Evolutionary conservation across 805 yeast species (phyloP).

Genomic region (Spathaspora arborariae): DNA sequence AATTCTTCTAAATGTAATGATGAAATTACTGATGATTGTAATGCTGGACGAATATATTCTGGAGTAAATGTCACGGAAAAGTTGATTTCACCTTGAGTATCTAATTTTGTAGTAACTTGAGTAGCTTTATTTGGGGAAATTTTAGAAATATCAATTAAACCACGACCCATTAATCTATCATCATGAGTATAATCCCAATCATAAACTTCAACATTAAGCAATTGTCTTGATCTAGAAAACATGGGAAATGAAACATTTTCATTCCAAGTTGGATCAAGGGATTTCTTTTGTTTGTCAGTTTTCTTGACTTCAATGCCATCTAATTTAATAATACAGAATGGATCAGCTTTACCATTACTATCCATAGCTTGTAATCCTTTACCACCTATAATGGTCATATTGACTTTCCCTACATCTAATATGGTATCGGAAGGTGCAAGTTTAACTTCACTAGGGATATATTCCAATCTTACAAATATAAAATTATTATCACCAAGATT

Average conservation of each 20-base stretch:
- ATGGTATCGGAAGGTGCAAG: constrained; percentile 59
- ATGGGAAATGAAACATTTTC: constrained; percentile 58
- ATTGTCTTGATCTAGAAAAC: constrained; percentile 57
- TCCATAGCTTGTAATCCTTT: constrained; percentile 56
- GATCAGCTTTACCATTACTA: constrained; percentile 76
- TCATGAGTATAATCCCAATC: constrained; percentile 82
- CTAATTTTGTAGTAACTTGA: constrained; percentile 46
- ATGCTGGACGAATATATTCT: constrained; percentile 61
- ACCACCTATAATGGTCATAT: constrained; percentile 56
- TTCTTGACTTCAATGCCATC: constrained; percentile 54
- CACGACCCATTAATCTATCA: constrained; percentile 57
- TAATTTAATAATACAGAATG: constrained; percentile 50
- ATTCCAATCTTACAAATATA: constrained; percentile 52
- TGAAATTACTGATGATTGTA: constrained; percentile 30
- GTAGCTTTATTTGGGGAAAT: constrained; percentile 45
- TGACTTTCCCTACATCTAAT: constrained; percentile 62
- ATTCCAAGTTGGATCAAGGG: constrained; percentile 74
- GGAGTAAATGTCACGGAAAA: constrained; percentile 57
- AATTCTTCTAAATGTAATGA: constrained; percentile 38
- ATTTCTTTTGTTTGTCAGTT: constrained; percentile 61
- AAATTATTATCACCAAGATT: constrained; percentile 36
- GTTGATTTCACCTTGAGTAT: constrained; percentile 63
- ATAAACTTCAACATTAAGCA: constrained; percentile 46
- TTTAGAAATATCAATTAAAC: constrained; percentile 45
- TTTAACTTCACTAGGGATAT: constrained; percentile 52